Percentiles rank a stretch among this genome's conserved stretches.
These are phyloP conservation scores for Nicotiana benthamiana DNA, from an alignment of 257 asterid genomes.

Conservation along the genomic window DNA sequence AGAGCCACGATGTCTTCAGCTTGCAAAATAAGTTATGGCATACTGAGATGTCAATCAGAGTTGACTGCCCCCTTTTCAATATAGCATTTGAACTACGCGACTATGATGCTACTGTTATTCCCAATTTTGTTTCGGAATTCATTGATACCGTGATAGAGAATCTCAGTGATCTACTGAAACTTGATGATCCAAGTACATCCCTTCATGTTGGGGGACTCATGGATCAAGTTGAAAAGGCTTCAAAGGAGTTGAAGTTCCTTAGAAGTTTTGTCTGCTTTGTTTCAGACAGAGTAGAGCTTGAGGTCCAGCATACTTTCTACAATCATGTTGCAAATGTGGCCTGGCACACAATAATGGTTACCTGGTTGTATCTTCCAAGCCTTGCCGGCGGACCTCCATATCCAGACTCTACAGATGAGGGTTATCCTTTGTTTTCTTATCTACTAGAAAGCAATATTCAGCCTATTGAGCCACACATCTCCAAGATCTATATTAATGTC, in stretches of 20 bases:
- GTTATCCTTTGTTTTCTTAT: background rate
- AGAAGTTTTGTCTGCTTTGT: background rate
- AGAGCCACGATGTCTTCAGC: fast-evolving
- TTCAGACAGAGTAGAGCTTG: background rate
- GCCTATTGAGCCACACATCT: background rate
- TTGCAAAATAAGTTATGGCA: too few species aligned
- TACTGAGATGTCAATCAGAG: too few species aligned
- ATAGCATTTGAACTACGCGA: too few species aligned
- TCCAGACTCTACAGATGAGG: background rate
- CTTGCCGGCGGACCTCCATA: too few species aligned
- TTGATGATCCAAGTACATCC: background rate
- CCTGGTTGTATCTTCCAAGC: background rate
- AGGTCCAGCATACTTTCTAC: background rate
- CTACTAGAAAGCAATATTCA: background rate
- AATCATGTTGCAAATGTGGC: background rate
- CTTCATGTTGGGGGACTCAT: background rate
- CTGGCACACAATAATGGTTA: background rate
- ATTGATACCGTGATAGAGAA: background rate
- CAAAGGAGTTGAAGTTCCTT: background rate
- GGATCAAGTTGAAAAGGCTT: background rate
- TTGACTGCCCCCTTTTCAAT: too few species aligned
- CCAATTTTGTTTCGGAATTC: background rate
- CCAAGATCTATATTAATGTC: background rate
- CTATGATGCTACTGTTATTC: too few species aligned
- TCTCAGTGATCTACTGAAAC: background rate